These are phyloP conservation scores for Zygosaccharomyces bisporus DNA, from an alignment of 805 yeast species.

Conservation along the genomic window DNA sequence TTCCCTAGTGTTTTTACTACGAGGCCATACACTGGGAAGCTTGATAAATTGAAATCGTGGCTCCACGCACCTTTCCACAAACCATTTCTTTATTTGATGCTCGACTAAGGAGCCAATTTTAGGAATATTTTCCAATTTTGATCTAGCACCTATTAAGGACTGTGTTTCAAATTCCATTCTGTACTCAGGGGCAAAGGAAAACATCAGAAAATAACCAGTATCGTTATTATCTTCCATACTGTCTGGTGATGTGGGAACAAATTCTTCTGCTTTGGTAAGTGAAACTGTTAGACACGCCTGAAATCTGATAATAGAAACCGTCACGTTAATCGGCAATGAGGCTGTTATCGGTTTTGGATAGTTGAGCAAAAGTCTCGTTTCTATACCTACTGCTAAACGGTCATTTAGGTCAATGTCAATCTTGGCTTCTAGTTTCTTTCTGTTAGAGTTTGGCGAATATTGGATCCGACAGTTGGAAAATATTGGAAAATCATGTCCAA, in stretches of 20 bases:
- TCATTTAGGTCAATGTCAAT: slow-evolving; percentile 89
- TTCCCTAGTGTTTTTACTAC: slow-evolving; percentile 53
- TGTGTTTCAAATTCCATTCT: slow-evolving; percentile 83
- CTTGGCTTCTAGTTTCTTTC: slow-evolving; percentile 66
- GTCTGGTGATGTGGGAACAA: slow-evolving; percentile 23
- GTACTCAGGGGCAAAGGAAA: slow-evolving; percentile 89
- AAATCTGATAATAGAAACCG: slow-evolving; percentile 86
- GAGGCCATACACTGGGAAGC: slow-evolving; percentile 87
- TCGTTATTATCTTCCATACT: slow-evolving; percentile 19
- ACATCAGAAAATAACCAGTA: slow-evolving; percentile 69
- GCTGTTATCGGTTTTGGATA: slow-evolving; percentile 84
- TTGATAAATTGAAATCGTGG: slow-evolving; percentile 86
- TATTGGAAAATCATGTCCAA: slow-evolving; percentile 94
- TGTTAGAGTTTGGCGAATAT: slow-evolving; percentile 49
- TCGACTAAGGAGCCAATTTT: slow-evolving; percentile 84
- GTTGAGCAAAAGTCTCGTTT: slow-evolving; percentile 72
- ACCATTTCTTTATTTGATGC: slow-evolving; percentile 78
- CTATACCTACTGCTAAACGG: slow-evolving; percentile 79
- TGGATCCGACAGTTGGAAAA: slow-evolving; percentile 87
- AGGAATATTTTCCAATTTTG: slow-evolving; percentile 90
- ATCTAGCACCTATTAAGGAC: slow-evolving; percentile 87
- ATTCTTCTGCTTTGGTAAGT: slow-evolving; percentile 41
- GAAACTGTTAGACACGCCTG: slow-evolving; percentile 86
- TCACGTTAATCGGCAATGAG: slow-evolving; percentile 74
- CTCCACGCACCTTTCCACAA: slow-evolving; percentile 86